Percentiles rank a stretch among this genome's conserved stretches.
Conservation (phyloP, 1,284 basidiomycete species). For the Fomes fomentarius region DNA sequence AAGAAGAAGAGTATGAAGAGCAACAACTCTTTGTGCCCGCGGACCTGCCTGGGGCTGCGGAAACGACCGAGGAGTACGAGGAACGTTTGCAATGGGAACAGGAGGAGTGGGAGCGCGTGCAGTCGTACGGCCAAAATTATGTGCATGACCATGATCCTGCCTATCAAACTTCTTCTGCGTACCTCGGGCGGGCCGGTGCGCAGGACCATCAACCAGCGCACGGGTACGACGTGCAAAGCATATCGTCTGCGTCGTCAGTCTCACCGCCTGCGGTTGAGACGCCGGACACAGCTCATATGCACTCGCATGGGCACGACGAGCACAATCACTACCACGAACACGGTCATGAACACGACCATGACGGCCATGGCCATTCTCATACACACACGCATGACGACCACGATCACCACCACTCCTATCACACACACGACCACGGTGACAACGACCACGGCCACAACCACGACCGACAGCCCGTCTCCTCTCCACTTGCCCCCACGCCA, state of each 20-base stretch:
- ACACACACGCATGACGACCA: background rate
- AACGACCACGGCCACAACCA: conserved; percentile 22
- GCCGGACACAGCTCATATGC: conserved; percentile 23
- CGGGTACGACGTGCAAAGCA: conserved; percentile 14
- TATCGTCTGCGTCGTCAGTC: background rate
- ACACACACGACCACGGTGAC: background rate
- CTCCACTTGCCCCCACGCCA: background rate
- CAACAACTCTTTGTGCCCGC: conserved; percentile 75
- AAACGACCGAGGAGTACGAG: conserved; percentile 38
- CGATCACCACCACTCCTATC: background rate
- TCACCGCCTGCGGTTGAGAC: conserved; percentile 11
- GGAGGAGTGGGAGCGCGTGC: conserved; percentile 43
- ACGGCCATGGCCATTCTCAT: conserved; percentile 3
- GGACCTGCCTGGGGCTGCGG: conserved; percentile 40
- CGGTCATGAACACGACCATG: conserved; percentile 14
- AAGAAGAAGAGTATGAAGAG: conserved; percentile 55
- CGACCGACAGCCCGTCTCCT: conserved; percentile 5
- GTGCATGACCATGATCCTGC: conserved; percentile 29
- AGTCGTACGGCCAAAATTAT: conserved; percentile 32
- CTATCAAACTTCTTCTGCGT: conserved; percentile 34
- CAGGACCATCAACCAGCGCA: conserved; percentile 16
- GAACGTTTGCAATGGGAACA: conserved; percentile 45
- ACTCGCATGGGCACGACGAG: conserved; percentile 24
- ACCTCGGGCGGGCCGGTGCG: conserved; percentile 20
- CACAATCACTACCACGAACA: conserved; percentile 12